Conservation (phyloP, 352 stramenopile genomes). For the Phytopythium kandeliae region DNA sequence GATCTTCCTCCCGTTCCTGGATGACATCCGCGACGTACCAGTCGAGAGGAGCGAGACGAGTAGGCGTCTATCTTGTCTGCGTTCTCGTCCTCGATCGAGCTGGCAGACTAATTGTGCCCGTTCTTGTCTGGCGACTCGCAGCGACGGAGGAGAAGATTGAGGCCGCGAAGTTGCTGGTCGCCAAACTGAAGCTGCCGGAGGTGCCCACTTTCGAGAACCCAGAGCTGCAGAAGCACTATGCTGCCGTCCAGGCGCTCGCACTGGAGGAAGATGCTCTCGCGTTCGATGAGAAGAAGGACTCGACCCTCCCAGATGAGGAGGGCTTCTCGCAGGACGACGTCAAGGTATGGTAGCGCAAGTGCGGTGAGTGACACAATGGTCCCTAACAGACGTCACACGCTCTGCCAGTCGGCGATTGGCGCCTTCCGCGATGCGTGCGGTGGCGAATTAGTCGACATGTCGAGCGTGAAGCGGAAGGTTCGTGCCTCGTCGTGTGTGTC, state of each 20-base stretch:
- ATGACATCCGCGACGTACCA: constrained; percentile 73
- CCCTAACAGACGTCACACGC: background rate
- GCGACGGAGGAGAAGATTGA: constrained; percentile 51
- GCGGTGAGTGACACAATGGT: background rate
- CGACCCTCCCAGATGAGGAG: constrained; percentile 63
- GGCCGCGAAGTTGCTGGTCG: constrained; percentile 58
- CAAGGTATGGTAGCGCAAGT: constrained; percentile 24
- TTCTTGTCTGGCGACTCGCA: constrained; percentile 6
- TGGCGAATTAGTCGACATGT: constrained; percentile 40
- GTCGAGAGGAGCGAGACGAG: constrained; percentile 29
- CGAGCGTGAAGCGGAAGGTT: constrained; percentile 51
- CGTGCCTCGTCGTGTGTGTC: background rate
- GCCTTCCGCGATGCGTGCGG: constrained; percentile 43
- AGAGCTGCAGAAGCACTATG: constrained; percentile 86
- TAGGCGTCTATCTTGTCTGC: constrained; percentile 17
- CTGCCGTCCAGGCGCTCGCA: constrained; percentile 70
- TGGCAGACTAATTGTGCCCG: constrained; percentile 3
- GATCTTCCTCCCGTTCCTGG: constrained; percentile 73
- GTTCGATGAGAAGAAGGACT: constrained; percentile 76
- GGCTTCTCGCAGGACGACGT: constrained; percentile 66
- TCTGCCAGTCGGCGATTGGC: constrained; percentile 32
- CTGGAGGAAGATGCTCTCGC: constrained; percentile 64
- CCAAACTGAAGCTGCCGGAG: constrained; percentile 62
- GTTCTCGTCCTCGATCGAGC: background rate
- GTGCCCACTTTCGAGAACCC: constrained; percentile 81